phyloP scores from a whole-genome alignment of 23 red algal species.

The Pyropia yezoensis region DNA sequence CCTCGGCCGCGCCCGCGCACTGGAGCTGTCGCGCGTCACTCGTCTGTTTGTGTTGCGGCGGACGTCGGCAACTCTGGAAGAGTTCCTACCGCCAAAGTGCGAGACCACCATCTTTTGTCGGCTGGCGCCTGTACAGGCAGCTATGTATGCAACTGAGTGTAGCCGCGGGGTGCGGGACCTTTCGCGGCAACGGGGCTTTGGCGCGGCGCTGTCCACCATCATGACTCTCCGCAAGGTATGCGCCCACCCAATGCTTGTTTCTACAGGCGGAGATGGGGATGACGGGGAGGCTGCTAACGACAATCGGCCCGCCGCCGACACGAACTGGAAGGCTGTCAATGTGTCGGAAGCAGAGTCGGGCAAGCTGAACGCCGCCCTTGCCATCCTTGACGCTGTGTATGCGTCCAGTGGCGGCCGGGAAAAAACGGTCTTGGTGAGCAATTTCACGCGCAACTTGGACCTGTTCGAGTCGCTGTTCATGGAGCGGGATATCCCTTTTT shows the following conservation, averaged over 20 bases:
- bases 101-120: constrained; percentile 79
- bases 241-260: constrained; percentile 59
- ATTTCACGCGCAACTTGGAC: constrained; percentile 60
- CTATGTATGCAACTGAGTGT: constrained; percentile 46
- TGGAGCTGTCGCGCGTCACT: constrained; percentile 47
- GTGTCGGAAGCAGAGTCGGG: constrained; percentile 20
- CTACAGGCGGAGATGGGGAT: constrained; percentile 11
- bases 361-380: constrained; percentile 40
- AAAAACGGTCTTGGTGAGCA: constrained; percentile 53
- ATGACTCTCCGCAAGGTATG: constrained; percentile 94
- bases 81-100: constrained; percentile 78
- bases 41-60: constrained; percentile 69
- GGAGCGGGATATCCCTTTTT: constrained; percentile 26
- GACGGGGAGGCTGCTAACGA: neutral
- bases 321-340: neutral
- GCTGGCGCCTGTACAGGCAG: constrained; percentile 42
- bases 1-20: constrained; percentile 48
- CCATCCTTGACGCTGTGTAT: constrained; percentile 21
- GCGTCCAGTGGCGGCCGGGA: constrained; percentile 11
- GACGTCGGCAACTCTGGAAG: constrained; percentile 43
- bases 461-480: constrained; percentile 38
- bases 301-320: neutral
- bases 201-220: constrained; percentile 62
- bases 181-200: constrained; percentile 19
- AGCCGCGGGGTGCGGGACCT: constrained; percentile 25